These are phyloP conservation scores for Babesia divergens DNA, from an alignment of 169 alveolate species.

Conservation along the genomic window DNA sequence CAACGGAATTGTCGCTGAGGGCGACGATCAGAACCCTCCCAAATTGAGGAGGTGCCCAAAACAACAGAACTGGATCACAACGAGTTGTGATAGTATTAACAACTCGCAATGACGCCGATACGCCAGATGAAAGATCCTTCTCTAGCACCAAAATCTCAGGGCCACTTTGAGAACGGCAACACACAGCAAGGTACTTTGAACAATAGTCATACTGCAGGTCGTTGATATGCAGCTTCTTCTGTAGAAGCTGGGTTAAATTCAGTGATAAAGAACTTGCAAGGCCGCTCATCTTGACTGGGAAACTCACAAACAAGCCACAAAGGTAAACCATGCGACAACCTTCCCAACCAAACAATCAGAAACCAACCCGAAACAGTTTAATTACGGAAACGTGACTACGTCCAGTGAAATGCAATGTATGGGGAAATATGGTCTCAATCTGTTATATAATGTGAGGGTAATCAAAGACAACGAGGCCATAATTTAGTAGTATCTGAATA, in stretches of 20 bases:
- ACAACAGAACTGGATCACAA: constrained; percentile 40
- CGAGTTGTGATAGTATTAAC: constrained; percentile 22
- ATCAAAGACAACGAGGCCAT: too few relatives aligned
- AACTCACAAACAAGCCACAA: not conserved
- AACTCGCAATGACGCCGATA: not conserved
- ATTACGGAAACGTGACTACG: too few relatives aligned
- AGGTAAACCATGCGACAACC: not conserved
- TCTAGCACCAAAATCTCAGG: constrained; percentile 40
- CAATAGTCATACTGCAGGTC: constrained; percentile 58
- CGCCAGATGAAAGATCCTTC: constrained; percentile 22
- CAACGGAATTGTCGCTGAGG: constrained; percentile 44
- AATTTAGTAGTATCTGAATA: too few relatives aligned
- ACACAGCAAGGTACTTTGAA: constrained; percentile 50
- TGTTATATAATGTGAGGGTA: too few relatives aligned
- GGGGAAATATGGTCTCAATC: too few relatives aligned
- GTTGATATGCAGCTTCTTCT: constrained; percentile 38
- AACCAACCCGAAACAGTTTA: too few relatives aligned
- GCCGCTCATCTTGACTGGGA: constrained; percentile 17
- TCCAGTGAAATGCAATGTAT: too few relatives aligned
- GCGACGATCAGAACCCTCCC: constrained; percentile 20
- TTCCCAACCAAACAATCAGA: too few relatives aligned
- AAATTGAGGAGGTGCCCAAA: constrained; percentile 63
- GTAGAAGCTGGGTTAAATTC: constrained; percentile 49
- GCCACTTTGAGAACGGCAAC: constrained; percentile 53
- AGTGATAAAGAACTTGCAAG: constrained; percentile 36